Percentiles rank a stretch among this genome's conserved stretches.
phyloP scores from a whole-genome alignment of 176 grass and related monocot genomes.

The Hyparrhenia diplandra region DNA sequence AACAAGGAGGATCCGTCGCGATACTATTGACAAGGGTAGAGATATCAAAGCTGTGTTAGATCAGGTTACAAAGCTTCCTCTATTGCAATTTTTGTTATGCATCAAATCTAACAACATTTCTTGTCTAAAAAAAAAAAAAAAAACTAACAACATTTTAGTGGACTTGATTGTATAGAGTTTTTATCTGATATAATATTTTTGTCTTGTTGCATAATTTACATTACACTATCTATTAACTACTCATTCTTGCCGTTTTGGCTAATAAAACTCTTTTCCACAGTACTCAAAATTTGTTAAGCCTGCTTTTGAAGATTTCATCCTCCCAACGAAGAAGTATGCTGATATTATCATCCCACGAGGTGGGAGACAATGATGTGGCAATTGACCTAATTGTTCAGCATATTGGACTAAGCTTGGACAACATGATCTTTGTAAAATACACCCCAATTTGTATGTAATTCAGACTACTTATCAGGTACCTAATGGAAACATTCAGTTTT shows the following conservation, averaged over 20 bases:
- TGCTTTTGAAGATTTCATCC: slow-evolving; percentile 99
- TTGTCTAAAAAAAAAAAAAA: no score
- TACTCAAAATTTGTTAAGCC: slow-evolving; percentile 98
- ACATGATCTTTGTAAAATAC: slow-evolving; percentile 97
- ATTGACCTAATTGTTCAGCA: slow-evolving; percentile 87
- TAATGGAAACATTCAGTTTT: slow-evolving; percentile 12
- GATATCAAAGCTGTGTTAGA: slow-evolving; percentile 90
- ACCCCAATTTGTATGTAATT: slow-evolving; percentile 91
- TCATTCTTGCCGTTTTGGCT: not conserved
- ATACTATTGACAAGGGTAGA: slow-evolving; percentile 82
- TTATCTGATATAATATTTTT: not conserved
- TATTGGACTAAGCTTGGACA: slow-evolving; percentile 77
- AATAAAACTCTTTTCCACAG: slow-evolving; percentile 37
- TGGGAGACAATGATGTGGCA: slow-evolving; percentile 77
- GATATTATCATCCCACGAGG: slow-evolving; percentile 90
- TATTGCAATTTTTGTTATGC: not conserved
- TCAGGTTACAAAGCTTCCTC: slow-evolving; percentile 57
- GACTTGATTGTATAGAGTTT: not conserved
- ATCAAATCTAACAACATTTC: no score
- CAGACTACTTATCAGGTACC: slow-evolving; percentile 90
- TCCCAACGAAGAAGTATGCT: slow-evolving; percentile 92
- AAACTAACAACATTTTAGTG: slow-evolving; percentile 5
- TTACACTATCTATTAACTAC: not conserved
- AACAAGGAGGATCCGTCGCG: slow-evolving; percentile 78
- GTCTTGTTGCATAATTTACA: not conserved